These are phyloP conservation scores for Monosporascus sp. DNA, from an alignment of 2,329 filamentous ascomycete genomes.

Conservation along the genomic window DNA sequence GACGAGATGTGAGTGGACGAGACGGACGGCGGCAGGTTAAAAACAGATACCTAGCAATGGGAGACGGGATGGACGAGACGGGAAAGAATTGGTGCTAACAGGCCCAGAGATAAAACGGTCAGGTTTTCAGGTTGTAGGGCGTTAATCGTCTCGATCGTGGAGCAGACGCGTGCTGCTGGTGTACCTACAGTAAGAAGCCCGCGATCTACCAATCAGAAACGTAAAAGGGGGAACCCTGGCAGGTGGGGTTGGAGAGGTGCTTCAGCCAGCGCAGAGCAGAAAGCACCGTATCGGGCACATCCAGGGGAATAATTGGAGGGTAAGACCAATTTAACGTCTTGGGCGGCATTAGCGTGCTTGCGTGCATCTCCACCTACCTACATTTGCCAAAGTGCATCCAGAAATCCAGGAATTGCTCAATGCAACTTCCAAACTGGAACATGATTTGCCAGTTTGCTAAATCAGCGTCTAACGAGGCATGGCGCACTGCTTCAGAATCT, in stretches of 20 bases:
- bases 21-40: conserved; percentile 9
- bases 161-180: conserved; percentile 26
- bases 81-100: conserved; percentile 11
- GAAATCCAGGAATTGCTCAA: conserved; percentile 14
- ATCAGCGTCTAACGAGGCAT: conserved; percentile 11
- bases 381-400: conserved; percentile 13
- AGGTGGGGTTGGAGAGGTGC: background rate
- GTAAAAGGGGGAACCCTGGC: conserved; percentile 6
- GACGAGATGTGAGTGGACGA: conserved; percentile 2
- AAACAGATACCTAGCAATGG: background rate
- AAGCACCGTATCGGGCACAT: too few relatives aligned
- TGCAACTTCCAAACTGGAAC: conserved; percentile 12
- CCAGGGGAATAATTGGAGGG: too few relatives aligned
- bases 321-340: background rate
- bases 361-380: conserved; percentile 5
- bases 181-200: conserved; percentile 11
- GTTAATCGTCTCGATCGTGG: conserved; percentile 16
- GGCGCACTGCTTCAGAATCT: conserved; percentile 7
- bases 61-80: background rate
- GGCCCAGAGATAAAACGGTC: conserved; percentile 20
- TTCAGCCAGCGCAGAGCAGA: background rate
- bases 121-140: conserved; percentile 1
- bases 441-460: conserved; percentile 12
- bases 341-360: background rate
- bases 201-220: conserved; percentile 13